Base-by-base conservation (phyloP, 2,329 filamentous ascomycete species). In the Rutstroemia sp. region DNA sequence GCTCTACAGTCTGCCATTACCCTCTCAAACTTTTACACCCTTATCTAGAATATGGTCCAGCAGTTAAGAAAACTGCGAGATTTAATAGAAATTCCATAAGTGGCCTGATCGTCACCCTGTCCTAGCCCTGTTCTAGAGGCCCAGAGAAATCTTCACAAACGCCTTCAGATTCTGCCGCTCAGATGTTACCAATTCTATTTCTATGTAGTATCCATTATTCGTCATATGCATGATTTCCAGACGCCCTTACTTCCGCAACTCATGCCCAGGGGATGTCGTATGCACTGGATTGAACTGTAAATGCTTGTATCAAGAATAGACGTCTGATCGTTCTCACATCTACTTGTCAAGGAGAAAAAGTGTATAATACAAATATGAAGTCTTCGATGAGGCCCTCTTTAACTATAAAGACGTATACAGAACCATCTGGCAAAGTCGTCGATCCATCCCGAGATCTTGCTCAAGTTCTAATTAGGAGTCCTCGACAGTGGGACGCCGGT, bases 171-270 rank as follows among this genome's bases (percentile, higher is more conserved):
- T 47, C 30, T 47, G 23, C 44, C 30, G 21, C 44, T 23, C 19
- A 47, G 25, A 47, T 14, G 23, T 25, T 47, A 47, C 23, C 44
- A 23, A 23, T 47, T 63, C 60, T 64, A 61, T 34, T 34, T 34
- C 30, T 34, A 34, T 34, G 30, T 9, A 40, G 58, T 62, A 44
- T 63, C 57, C 64, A 65, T 66, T 63, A 64, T 60, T 64, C 63
- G 52, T 65, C 58, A 46, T 23, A 58, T 54, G 21, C 10, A 47
- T 47, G 55, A 27, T 53, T 54, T 52, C 34, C 14, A 57, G 57
- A 50, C 60, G 61, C 56, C 61, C 56, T 59, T 36, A 54, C 48
- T 58, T 56, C 19, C 21, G 40, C 36, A 53, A 21, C 14, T 54
- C 57, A 58, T 55, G 53, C 56, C 57, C 57, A 23, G 10, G 12